A percentile compares a stretch with the other conserved stretches of the same genome.
Conservation (phyloP, 768 basidiomycete species). For the Lyophyllum semitale region DNA sequence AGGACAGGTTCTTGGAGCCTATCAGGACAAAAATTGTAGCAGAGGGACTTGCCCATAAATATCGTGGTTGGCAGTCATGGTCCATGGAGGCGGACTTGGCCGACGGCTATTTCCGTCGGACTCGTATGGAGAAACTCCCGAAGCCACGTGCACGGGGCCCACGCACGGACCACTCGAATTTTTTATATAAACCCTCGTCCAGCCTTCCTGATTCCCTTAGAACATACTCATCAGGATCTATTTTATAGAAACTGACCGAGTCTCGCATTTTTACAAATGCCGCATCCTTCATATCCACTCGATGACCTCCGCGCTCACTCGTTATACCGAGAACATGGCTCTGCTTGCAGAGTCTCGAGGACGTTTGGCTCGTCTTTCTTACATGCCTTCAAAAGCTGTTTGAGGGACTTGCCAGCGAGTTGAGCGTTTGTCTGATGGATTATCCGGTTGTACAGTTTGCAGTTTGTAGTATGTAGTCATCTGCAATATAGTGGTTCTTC, state of each 20-base stretch:
- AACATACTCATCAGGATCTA: conserved; percentile 78
- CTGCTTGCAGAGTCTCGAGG: conserved; percentile 46
- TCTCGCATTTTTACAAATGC: conserved; percentile 74
- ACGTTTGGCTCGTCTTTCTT: conserved; percentile 43
- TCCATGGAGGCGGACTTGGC: too few relatives aligned
- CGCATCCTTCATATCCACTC: conserved; percentile 60
- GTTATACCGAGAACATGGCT: conserved; percentile 61
- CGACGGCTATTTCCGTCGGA: too few relatives aligned
- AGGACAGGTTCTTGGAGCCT: too few relatives aligned
- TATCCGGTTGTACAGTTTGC: not conserved
- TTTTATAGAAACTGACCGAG: conserved; percentile 74
- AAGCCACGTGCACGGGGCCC: not conserved
- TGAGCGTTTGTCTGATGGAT: conserved; percentile 58
- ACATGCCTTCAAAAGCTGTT: conserved; percentile 23
- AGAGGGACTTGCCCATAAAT: too few relatives aligned
- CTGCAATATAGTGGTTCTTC: not conserved
- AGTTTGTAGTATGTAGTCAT: not conserved
- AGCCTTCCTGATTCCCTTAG: conserved; percentile 37
- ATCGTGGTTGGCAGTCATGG: too few relatives aligned
- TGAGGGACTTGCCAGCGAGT: conserved; percentile 41
- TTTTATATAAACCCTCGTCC: conserved; percentile 31
- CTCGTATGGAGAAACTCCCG: too few relatives aligned
- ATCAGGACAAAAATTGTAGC: too few relatives aligned
- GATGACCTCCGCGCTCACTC: conserved; percentile 60
- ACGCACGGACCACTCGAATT: conserved; percentile 35